Evolutionary conservation across 768 basidiomycete genomes (phyloP).

Genomic region (Pleurotus giganteus): DNA sequence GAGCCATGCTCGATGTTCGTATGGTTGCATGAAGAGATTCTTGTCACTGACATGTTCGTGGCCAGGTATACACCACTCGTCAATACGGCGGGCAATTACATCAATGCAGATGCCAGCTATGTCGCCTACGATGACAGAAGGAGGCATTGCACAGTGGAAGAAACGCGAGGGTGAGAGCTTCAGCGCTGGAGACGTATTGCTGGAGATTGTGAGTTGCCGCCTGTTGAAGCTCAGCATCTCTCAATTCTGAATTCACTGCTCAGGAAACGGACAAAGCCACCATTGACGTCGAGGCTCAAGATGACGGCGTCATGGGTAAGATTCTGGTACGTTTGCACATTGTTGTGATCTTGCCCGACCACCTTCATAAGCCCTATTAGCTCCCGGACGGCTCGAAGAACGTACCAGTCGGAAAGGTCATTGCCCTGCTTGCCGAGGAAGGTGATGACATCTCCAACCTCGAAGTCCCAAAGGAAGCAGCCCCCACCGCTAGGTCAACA

Average conservation of each 20-base stretch:
- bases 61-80: constrained; percentile 54
- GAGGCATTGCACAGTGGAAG: constrained; percentile 90
- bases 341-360: neutral
- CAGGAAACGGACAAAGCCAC: constrained; percentile 96
- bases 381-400: constrained; percentile 77
- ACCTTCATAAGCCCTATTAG: constrained; percentile 31
- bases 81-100: constrained; percentile 58
- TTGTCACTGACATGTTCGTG: neutral
- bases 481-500: constrained; percentile 7
- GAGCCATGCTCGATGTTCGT: neutral
- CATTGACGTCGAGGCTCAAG: constrained; percentile 98
- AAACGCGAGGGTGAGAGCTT: constrained; percentile 82
- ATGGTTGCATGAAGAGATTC: neutral
- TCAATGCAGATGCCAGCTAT: constrained; percentile 92
- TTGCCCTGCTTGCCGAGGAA: constrained; percentile 92
- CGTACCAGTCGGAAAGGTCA: constrained; percentile 82
- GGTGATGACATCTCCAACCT: constrained; percentile 93
- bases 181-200: constrained; percentile 75
- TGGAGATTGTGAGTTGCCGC: constrained; percentile 73
- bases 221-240: neutral
- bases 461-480: constrained; percentile 53
- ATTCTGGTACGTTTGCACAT: constrained; percentile 64
- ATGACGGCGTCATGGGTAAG: constrained; percentile 92
- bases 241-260: neutral
- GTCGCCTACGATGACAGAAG: constrained; percentile 97